Conservation (phyloP, 371 early-diverging fungal genomes). For the Mucor saturninus region DNA sequence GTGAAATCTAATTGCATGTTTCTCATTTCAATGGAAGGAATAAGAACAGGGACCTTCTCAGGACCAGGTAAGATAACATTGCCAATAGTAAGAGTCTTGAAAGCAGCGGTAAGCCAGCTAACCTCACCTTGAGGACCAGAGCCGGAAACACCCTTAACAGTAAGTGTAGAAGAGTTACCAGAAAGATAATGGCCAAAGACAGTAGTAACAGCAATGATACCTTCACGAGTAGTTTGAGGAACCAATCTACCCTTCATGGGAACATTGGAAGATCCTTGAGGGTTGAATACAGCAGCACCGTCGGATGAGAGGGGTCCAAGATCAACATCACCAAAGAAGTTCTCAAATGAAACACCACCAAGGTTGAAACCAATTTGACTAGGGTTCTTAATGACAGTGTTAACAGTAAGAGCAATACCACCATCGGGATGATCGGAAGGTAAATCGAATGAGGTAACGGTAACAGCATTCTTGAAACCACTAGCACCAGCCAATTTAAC, state of each 20-base stretch:
- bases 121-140: constrained; percentile 58
- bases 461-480: constrained; percentile 59
- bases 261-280: constrained; percentile 34
- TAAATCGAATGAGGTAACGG: constrained; percentile 58
- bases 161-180: constrained; percentile 46
- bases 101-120: constrained; percentile 59
- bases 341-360: constrained; percentile 36
- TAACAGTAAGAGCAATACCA: constrained; percentile 59
- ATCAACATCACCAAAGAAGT: constrained; percentile 34
- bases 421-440: constrained; percentile 61
- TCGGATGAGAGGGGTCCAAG: constrained; percentile 47
- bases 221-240: constrained; percentile 51
- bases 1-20: constrained; percentile 62
- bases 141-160: constrained; percentile 56
- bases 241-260: constrained; percentile 61
- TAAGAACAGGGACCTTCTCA: constrained; percentile 35
- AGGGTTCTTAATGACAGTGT: constrained; percentile 57
- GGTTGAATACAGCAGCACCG: constrained; percentile 44
- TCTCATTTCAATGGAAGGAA: constrained; percentile 55
- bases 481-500: constrained; percentile 59
- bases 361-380: constrained; percentile 63
- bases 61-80: constrained; percentile 55
- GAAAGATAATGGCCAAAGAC: constrained; percentile 57
- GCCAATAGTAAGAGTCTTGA: constrained; percentile 53
- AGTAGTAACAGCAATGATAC: constrained; percentile 52